A percentile compares a stretch with the other conserved stretches of the same genome.
Evolutionary conservation across 2,329 filamentous ascomycete genomes (phyloP).

Genomic region (Kalaharituber pfeilii): DNA sequence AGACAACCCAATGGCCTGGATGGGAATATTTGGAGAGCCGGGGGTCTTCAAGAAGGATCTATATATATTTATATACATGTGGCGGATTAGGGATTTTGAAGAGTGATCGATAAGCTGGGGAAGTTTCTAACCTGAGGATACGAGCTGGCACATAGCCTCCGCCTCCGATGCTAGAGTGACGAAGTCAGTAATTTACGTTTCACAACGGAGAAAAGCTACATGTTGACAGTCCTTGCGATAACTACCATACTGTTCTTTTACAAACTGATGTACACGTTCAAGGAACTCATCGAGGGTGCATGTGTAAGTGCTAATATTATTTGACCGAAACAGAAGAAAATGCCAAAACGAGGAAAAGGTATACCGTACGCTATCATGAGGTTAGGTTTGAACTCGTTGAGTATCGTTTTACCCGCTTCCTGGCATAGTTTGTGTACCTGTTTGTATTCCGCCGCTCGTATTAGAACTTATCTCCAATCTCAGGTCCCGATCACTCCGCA

Average conservation of each 20-base stretch:
- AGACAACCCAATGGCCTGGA: slow-evolving; percentile 95
- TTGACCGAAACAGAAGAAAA: no score
- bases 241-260: not conserved
- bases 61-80: not conserved
- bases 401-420: slow-evolving; percentile 60
- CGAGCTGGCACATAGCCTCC: slow-evolving; percentile 94
- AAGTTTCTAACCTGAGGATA: slow-evolving; percentile 55
- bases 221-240: not conserved
- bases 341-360: no score
- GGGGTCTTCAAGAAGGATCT: slow-evolving; percentile 79
- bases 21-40: slow-evolving; percentile 83
- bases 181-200: not conserved
- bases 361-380: slow-evolving; percentile 73
- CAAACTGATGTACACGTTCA: no score
- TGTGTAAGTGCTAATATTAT: no score
- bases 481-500: not conserved
- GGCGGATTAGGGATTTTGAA: not conserved
- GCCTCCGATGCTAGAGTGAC: slow-evolving; percentile 40
- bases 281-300: no score
- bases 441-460: not conserved
- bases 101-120: not conserved
- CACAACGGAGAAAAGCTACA: not conserved
- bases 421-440: slow-evolving; percentile 97
- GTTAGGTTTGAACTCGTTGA: slow-evolving; percentile 73
- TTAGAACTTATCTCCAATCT: not conserved